Evolutionary conservation across 2,329 filamentous ascomycete genomes (phyloP).

Genomic region (Fusarium keratoplasticum): DNA sequence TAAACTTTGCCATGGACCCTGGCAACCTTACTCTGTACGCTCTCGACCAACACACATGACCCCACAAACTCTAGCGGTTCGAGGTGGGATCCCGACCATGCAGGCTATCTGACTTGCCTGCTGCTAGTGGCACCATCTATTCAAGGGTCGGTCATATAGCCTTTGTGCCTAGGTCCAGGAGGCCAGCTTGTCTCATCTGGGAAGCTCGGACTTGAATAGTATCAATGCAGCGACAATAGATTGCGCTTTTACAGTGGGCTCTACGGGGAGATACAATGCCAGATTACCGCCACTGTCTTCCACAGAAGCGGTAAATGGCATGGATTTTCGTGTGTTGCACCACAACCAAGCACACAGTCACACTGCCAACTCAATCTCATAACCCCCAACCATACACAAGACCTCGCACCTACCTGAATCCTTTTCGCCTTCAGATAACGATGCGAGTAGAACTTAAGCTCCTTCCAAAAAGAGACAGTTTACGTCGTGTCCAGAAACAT

Average conservation of each 20-base stretch:
- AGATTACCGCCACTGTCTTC: background rate
- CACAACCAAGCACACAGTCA: background rate
- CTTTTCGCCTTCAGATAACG: background rate
- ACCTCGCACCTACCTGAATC: background rate
- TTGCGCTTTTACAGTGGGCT: background rate
- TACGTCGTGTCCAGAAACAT: background rate
- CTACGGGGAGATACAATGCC: background rate
- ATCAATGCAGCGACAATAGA: background rate
- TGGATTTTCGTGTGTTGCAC: background rate
- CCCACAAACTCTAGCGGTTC: background rate
- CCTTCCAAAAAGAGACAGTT: background rate
- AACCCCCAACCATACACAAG: background rate
- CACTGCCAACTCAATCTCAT: background rate
- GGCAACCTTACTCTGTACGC: background rate
- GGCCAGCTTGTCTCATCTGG: background rate
- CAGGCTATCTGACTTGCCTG: background rate
- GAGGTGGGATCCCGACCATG: slow-evolving; percentile 2
- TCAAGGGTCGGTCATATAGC: background rate
- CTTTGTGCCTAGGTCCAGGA: background rate
- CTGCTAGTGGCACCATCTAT: background rate
- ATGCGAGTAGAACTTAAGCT: background rate
- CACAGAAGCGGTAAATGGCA: background rate
- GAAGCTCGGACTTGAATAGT: background rate
- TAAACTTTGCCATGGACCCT: background rate
- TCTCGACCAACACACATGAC: background rate